Evolutionary conservation across 176 grass and related monocot species (phyloP), one percentile per base, ranked within the genome.

Genomic region (Zoysia pacifica): DNA sequence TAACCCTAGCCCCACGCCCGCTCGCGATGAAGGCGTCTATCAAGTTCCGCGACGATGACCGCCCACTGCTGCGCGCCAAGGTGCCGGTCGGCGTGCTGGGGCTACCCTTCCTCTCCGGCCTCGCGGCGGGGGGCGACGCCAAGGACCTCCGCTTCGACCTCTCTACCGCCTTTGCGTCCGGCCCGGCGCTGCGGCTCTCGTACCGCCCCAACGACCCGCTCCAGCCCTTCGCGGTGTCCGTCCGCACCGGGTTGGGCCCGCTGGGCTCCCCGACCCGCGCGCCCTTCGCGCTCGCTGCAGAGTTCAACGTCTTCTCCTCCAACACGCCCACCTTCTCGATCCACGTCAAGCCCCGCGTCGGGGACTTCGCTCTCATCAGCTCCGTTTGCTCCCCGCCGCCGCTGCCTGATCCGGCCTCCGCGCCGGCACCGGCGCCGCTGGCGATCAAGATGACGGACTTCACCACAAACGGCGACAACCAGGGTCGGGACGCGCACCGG

Each of bases 1-100:
- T 73, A 86, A 82, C 73, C 87, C 79, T 86, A 78, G 67, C 80
- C 43, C 1, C n/a, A 20, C 11, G n/a, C 40, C 20, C 66, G 19
- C 61, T 37, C 64, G 65, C 65, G 63, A 94, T 98, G 95, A 98
- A 94, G 90, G 92, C 92, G 19, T 94, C 95, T 5, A 89, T 98
- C 92, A 93, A 81, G 86, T 93, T 98, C 82, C 88, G 90, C 51
- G 95, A 98, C 61, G 92, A 98, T 39, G 83, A 87, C 73, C 83
- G 81, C 10, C 86, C 90, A 11, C 79, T 94, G 54, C 68, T 98
- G 38, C 90, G 92, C 0, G 92, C 92, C 50, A 98, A 94, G 81
- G 88, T 98, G 48, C 92, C 95, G 1, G 79, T 98, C 67, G 82
- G 88, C 72, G 89, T 98, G 40, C 90, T 98, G 12, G 95, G 92